A percentile compares a stretch with the other conserved stretches of the same genome.
Evolutionary conservation across 805 yeast species (phyloP).

Genomic region (Cyberlindnera bimundalis): DNA sequence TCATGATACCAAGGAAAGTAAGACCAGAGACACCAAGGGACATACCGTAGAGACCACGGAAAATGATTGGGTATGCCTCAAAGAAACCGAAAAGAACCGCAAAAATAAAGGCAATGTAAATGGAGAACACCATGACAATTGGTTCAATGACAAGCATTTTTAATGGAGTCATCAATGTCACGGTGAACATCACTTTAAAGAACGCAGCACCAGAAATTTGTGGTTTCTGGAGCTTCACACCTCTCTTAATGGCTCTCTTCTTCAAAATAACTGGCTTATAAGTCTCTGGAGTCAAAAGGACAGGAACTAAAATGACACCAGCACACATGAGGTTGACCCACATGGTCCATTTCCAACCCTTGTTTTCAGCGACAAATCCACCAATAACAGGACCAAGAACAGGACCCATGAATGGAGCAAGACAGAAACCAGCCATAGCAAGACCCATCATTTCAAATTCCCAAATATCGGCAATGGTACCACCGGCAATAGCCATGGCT

Average conservation of each 20-base stretch:
- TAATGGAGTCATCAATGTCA: constrained; percentile 58
- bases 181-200: constrained; percentile 42
- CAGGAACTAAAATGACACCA: constrained; percentile 46
- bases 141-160: constrained; percentile 73
- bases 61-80: constrained; percentile 75
- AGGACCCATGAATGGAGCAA: constrained; percentile 81
- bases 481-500: constrained; percentile 81
- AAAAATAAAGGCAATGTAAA: constrained; percentile 71
- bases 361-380: constrained; percentile 56
- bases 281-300: constrained; percentile 58
- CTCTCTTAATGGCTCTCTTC: constrained; percentile 58
- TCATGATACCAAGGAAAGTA: constrained; percentile 67
- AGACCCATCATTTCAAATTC: constrained; percentile 58
- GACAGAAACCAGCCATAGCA: constrained; percentile 76
- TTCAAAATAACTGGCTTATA: constrained; percentile 64
- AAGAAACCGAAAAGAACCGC: constrained; percentile 78
- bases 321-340: constrained; percentile 73
- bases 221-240: constrained; percentile 42
- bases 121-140: constrained; percentile 64
- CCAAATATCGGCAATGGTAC: constrained; percentile 79
- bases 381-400: constrained; percentile 74
- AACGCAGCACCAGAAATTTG: constrained; percentile 34
- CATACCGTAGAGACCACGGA: constrained; percentile 62
- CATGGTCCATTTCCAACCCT: constrained; percentile 69
- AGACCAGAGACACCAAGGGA: constrained; percentile 59